phyloP scores from a whole-genome alignment of 768 basidiomycete genomes.

The Royoungia palumana region DNA sequence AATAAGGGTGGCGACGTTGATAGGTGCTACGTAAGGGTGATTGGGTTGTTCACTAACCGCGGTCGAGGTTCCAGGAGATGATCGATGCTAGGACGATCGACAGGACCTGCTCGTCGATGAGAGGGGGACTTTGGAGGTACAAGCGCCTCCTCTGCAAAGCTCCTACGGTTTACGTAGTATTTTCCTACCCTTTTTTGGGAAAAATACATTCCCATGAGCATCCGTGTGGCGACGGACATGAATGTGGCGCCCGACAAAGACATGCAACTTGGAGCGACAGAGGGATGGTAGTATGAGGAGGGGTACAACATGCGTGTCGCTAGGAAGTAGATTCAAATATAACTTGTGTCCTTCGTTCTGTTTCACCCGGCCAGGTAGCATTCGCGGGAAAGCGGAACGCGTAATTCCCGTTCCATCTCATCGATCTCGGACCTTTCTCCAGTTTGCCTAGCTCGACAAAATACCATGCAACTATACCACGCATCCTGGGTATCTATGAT shows the following conservation, averaged over 20 bases:
- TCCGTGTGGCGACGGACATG: not conserved
- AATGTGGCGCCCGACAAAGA: no score
- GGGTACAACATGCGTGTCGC: no score
- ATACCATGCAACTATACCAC: no score
- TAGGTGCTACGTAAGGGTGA: not conserved
- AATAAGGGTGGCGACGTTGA: not conserved
- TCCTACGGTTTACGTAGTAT: constrained; percentile 7
- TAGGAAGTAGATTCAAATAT: not conserved
- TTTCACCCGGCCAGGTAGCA: not conserved
- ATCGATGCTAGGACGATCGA: constrained; percentile 5
- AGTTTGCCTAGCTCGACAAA: no score
- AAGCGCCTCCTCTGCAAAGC: not conserved
- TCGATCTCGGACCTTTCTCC: no score
- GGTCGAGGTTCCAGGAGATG: not conserved
- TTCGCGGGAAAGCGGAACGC: no score
- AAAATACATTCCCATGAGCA: not conserved
- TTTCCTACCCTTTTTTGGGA: constrained; percentile 17
- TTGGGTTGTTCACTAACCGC: not conserved
- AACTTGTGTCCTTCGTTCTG: not conserved
- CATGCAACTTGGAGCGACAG: no score
- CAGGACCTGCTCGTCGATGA: constrained; percentile 27
- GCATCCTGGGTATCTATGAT: not conserved
- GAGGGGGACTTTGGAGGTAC: not conserved
- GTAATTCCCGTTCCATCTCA: no score
- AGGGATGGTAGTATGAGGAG: no score